These are phyloP conservation scores for Acanthamoeba castellanii DNA, from an alignment of 208 protist species.

Conservation along the genomic window DNA sequence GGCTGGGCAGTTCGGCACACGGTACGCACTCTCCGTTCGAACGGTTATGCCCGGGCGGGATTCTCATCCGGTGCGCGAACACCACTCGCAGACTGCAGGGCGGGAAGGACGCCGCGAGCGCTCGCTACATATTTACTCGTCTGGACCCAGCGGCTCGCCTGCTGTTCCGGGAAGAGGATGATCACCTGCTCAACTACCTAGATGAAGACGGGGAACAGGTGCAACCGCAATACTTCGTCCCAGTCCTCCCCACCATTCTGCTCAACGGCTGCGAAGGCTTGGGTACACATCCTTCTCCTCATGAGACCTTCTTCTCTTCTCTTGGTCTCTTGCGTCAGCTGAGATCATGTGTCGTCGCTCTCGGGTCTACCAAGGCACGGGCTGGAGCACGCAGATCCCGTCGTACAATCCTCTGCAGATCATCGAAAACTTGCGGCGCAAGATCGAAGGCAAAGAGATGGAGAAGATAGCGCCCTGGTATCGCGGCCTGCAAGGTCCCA, in stretches of 20 bases:
- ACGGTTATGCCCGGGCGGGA: not conserved
- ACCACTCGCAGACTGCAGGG: constrained; percentile 91
- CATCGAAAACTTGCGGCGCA: constrained; percentile 91
- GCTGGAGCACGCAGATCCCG: constrained; percentile 98
- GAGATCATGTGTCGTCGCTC: too few relatives aligned
- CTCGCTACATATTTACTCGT: constrained; percentile 99
- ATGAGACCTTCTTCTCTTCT: too few relatives aligned
- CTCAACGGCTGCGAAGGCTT: constrained; percentile 99
- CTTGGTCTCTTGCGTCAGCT: too few relatives aligned
- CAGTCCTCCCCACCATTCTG: constrained; percentile 99
- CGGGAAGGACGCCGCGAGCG: constrained; percentile 98
- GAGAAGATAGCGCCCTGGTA: constrained; percentile 97
- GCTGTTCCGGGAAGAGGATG: constrained; percentile 98
- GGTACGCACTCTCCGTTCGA: not conserved
- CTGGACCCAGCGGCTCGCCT: constrained; percentile 95
- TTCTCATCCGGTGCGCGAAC: not conserved
- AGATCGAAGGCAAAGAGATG: constrained; percentile 91
- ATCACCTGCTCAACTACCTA: constrained; percentile 97
- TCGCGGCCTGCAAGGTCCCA: constrained; percentile 94
- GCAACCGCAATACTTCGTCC: constrained; percentile 99
- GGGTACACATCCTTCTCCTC: constrained; percentile 78
- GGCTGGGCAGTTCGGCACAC: constrained; percentile 99
- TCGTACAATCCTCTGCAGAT: constrained; percentile 98
- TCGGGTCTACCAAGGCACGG: constrained; percentile 91
- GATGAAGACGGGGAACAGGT: constrained; percentile 99